These are phyloP conservation scores for Jamesozyma piceae DNA, from an alignment of 805 yeast species.

Conservation along the genomic window DNA sequence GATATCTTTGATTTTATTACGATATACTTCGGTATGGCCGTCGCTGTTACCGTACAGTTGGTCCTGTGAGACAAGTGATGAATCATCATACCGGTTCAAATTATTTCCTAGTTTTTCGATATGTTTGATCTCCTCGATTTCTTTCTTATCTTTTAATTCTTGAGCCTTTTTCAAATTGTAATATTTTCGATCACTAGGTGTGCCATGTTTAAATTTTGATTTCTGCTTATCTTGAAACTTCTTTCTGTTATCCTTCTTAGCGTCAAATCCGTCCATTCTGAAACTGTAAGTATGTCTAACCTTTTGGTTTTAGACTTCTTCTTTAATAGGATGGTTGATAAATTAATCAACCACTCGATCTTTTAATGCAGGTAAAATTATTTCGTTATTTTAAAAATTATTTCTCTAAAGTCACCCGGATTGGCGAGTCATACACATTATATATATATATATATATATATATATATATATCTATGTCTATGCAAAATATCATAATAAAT, in stretches of 20 bases:
- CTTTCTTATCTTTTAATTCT: slow-evolving; percentile 15
- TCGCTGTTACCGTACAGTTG: not conserved
- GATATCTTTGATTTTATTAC: slow-evolving; percentile 8
- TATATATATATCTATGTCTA: not conserved
- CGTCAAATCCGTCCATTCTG: slow-evolving; percentile 24
- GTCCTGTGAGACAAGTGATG: not conserved
- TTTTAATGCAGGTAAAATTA: too few species aligned
- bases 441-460: too few species aligned
- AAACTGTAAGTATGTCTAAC: too few species aligned
- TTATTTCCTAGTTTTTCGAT: slow-evolving; percentile 15
- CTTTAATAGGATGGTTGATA: not conserved
- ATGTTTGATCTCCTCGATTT: slow-evolving; percentile 10
- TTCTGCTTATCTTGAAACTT: slow-evolving; percentile 35
- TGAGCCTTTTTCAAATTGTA: slow-evolving; percentile 17
- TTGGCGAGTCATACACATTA: too few species aligned
- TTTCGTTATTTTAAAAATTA: too few species aligned
- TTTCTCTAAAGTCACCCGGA: too few species aligned
- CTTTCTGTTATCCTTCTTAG: slow-evolving; percentile 35
- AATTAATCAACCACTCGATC: too few species aligned
- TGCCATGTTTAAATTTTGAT: slow-evolving; percentile 32
- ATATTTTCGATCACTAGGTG: slow-evolving; percentile 32
- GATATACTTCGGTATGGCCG: slow-evolving; percentile 6
- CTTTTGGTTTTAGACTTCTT: not conserved
- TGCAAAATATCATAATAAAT: too few species aligned
- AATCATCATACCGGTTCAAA: slow-evolving; percentile 17